These are phyloP conservation scores for Lecanosticta acicola DNA, from an alignment of 2,329 filamentous ascomycete species.

Conservation along the genomic window DNA sequence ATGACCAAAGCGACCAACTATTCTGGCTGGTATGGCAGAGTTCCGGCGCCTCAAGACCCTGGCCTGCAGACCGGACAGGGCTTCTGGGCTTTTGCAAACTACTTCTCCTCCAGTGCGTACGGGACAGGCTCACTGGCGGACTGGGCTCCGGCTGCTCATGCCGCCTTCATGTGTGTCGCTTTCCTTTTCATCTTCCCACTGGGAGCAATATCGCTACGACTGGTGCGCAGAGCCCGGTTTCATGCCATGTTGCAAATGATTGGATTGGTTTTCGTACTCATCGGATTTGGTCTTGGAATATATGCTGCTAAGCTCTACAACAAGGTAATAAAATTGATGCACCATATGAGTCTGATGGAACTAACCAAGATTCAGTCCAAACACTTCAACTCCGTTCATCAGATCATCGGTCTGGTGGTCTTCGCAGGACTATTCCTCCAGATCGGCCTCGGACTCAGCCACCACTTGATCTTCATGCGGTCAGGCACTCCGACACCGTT, in stretches of 20 bases:
- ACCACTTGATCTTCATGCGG: constrained; percentile 35
- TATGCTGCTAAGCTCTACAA: constrained; percentile 38
- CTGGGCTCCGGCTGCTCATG: constrained; percentile 24
- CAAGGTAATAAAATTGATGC: constrained; percentile 28
- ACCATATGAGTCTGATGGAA: not conserved
- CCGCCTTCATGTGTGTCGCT: constrained; percentile 31
- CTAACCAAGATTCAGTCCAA: constrained; percentile 33
- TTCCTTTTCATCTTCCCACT: constrained; percentile 36
- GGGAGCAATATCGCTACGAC: constrained; percentile 34
- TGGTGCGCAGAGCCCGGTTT: constrained; percentile 36
- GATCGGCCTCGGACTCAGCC: constrained; percentile 36
- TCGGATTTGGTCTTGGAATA: constrained; percentile 40
- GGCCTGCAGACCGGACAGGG: constrained; percentile 17
- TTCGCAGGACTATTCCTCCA: constrained; percentile 33
- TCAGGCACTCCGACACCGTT: constrained; percentile 36
- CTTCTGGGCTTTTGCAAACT: constrained; percentile 24
- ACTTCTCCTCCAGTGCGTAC: constrained; percentile 23
- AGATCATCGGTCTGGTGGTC: constrained; percentile 43
- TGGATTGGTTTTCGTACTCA: constrained; percentile 34
- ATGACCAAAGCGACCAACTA: constrained; percentile 35
- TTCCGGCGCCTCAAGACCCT: constrained; percentile 32
- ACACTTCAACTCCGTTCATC: constrained; percentile 41
- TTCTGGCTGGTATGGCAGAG: constrained; percentile 27
- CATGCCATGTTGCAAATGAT: constrained; percentile 40
- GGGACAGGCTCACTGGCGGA: constrained; percentile 21